Conservation (phyloP, 352 stramenopile genomes). For the Lagenidium giganteum region DNA sequence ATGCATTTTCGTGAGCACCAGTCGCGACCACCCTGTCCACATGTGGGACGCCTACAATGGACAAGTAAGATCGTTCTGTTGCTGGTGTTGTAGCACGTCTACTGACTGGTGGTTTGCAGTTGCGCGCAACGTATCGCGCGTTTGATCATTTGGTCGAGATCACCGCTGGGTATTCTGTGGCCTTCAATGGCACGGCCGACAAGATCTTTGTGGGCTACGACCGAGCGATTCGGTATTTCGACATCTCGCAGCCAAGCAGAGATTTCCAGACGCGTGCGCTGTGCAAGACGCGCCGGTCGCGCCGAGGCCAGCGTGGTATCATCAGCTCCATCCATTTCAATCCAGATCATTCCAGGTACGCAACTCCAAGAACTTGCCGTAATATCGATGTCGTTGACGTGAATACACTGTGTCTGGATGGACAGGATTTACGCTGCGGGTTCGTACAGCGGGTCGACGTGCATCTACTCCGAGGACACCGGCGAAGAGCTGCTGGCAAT, state of each 20-base stretch:
- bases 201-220: constrained; percentile 87
- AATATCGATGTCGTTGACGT: too few species aligned
- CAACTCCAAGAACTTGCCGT: too few species aligned
- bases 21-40: constrained; percentile 85
- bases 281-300: constrained; percentile 59
- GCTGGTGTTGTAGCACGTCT: background rate
- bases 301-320: constrained; percentile 64
- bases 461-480: constrained; percentile 80
- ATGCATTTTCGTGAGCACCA: constrained; percentile 85
- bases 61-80: constrained; percentile 10
- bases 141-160: constrained; percentile 88
- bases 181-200: constrained; percentile 73
- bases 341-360: constrained; percentile 64
- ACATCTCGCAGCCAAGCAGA: constrained; percentile 59
- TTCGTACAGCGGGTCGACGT: constrained; percentile 78
- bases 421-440: constrained; percentile 71
- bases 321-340: constrained; percentile 81
- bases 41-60: constrained; percentile 91
- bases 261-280: constrained; percentile 51
- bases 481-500: constrained; percentile 53
- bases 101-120: too few species aligned
- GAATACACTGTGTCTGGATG: too few species aligned
- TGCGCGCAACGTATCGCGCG: constrained; percentile 77
- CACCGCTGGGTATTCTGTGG: constrained; percentile 62
- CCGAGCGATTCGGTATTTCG: constrained; percentile 78